Percentiles rank a stretch among this genome's conserved stretches.
phyloP scores from a whole-genome alignment of 164 flowering plant species.

The Vitis rotundifolia region DNA sequence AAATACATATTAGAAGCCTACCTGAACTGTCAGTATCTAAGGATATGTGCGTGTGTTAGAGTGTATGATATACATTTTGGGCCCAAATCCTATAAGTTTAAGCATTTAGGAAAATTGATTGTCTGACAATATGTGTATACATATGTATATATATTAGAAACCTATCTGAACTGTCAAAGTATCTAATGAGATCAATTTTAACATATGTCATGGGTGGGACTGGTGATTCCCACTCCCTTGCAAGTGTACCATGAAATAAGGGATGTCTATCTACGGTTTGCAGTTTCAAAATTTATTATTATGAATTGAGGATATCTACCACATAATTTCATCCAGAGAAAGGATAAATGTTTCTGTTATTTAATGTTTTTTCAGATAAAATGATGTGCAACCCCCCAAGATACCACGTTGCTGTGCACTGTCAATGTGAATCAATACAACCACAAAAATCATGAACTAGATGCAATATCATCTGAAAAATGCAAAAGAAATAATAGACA shows the following conservation, averaged over 20 bases:
- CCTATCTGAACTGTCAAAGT: too few species aligned
- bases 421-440: not conserved
- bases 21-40: not conserved
- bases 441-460: not conserved
- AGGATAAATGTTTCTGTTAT: too few species aligned
- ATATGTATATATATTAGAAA: too few species aligned
- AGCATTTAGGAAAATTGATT: too few species aligned
- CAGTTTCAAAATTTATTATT: too few species aligned
- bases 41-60: too few species aligned
- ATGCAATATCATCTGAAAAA: not conserved
- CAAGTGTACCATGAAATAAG: not conserved
- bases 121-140: too few species aligned
- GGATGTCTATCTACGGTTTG: not conserved
- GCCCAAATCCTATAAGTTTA: too few species aligned
- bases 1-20: not conserved
- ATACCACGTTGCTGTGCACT: not conserved
- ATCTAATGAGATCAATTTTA: not conserved
- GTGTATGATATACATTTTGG: too few species aligned
- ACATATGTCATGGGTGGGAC: not conserved
- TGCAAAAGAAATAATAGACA: too few species aligned
- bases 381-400: not conserved
- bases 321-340: too few species aligned
- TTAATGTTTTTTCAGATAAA: not conserved
- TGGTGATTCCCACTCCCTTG: not conserved
- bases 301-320: too few species aligned